Evolutionary conservation across 345 rosid genomes (phyloP), one percentile per base, ranked within the genome.

Genomic region (Hibiscus trionum): DNA sequence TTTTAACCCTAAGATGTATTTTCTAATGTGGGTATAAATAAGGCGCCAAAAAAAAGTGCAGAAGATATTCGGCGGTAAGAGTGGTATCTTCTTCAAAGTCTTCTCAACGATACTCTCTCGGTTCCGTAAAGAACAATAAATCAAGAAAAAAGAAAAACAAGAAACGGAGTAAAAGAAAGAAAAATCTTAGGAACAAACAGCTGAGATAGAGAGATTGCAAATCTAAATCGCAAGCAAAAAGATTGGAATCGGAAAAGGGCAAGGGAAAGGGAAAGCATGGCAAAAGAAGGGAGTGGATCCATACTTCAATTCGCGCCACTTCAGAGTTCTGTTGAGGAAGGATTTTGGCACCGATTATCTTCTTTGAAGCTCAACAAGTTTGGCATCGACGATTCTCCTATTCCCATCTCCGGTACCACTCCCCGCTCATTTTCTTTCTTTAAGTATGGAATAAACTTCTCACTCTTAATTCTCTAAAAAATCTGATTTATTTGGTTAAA

Each of bases 341-440:
- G 97, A 71, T 92, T 95, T 80, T 95, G 98, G 99, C 98, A 90
- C 65, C 81, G 86, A 74, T 82, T 93, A 69, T 92, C 97, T 73
- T 89, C 91, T 75, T 39, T 90, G 81, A 92, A 92, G 81, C 98
- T 95, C 78, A 88, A 95, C 80, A 82, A 87, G 77, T 75, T 90
- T 35, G 89, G 98, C 77, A 84, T 95, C 79, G 97, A 93, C 71
- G 97, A 95, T 82, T 95, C 98, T 73, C 96, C 96, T 12, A 74
- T 95, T 53, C 79, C 88, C 55, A 83, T 95, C 81, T 77, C 91
- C 31, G 98, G 98, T 95, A 82, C 58, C 8, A 8, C 29, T 15
- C 31, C 56, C 16, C 9, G 24, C 26, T 63, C 31, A 21, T 19
- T 57, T 21, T 57, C 24, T 19, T 56, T 56, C 61, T 57, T 39